Evolutionary conservation across 139 green algal species (phyloP).

Genomic region (Parachlorella kessleri): DNA sequence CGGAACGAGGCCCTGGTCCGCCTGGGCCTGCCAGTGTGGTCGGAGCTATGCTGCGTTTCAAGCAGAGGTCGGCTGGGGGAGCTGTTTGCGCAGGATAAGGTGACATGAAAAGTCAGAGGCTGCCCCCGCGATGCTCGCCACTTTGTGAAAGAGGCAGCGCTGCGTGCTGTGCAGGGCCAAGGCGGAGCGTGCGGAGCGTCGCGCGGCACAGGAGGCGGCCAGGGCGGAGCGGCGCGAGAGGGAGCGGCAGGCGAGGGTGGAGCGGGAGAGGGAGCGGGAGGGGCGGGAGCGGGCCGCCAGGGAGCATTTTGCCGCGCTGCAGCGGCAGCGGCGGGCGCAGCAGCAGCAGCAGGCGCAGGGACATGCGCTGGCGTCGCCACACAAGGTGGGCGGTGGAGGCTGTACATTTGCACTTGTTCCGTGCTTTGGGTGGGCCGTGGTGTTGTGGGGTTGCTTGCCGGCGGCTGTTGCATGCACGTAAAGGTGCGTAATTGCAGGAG

Average conservation of each 20-base stretch:
- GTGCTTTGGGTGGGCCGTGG: not conserved
- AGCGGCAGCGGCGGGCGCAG: constrained; percentile 26
- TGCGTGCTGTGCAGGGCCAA: constrained; percentile 23
- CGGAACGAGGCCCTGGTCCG: too few relatives aligned
- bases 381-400: not conserved
- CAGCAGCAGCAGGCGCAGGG: constrained; percentile 4
- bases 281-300: constrained; percentile 25
- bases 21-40: too few relatives aligned
- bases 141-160: too few relatives aligned
- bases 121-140: too few relatives aligned
- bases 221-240: constrained; percentile 34
- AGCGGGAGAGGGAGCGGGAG: constrained; percentile 38
- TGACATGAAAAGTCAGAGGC: too few relatives aligned
- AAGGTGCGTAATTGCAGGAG: too few relatives aligned
- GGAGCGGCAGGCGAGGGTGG: constrained; percentile 20
- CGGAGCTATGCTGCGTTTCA: too few relatives aligned
- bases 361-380: too few relatives aligned
- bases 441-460: not conserved
- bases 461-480: not conserved
- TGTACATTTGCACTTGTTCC: not conserved
- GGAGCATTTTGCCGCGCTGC: constrained; percentile 38
- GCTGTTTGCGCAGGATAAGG: too few relatives aligned
- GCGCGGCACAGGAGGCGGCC: constrained; percentile 26
- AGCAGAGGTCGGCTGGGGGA: too few relatives aligned
- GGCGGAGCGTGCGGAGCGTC: constrained; percentile 40